Base-by-base conservation (phyloP, 2,329 filamentous ascomycete genomes). In the Aspergillus sclerotialis region DNA sequence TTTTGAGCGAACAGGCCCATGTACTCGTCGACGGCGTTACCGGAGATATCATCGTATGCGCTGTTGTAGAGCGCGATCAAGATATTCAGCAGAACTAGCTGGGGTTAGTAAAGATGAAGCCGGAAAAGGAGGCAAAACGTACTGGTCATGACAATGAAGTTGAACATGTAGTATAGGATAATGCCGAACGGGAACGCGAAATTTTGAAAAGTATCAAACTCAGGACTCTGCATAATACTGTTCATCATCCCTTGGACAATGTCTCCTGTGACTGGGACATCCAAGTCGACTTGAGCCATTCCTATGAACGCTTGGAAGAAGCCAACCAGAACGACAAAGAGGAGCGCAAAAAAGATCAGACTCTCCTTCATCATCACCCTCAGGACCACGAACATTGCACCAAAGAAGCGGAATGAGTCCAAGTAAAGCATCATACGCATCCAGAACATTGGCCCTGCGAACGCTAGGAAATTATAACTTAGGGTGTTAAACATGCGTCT, bases 51-150 rank as follows among this genome's bases (percentile, higher is more conserved):
- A 54, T 93, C 84, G 57, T 98, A 96, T 2, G 92, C 88, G 30
- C 82, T 90, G 65, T 96, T 96, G 69, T 95, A 98, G 5, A 98
- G 77, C 0, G 92, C 92, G 55, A 98, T 96, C 38, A 98, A 78
- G 50, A 98, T 87, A 60, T 98, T 98, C 47, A 98, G 77, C 16
- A 96, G 71, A 37, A 98, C 73, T 67, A 39, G 30, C 19, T 5
- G 24, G 11, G 11, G 34, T 49, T 33, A 51, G 37, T 18, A 18
- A 27, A 29, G 32, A 17, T 18, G n/a, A n/a, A 15, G 11, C 16
- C 6, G 25, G 23, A n/a, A 16, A 8, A 18, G 10, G 17, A 5
- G 12, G 30, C 7, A n/a, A n/a, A 31, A 51, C 60, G 46, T 49
- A 68, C 65, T 54, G 44, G 92, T 89, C 83, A 94, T 95, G 52